A percentile compares a stretch with the other conserved stretches of the same genome.
These are phyloP conservation scores for Abrus precatorius DNA, from an alignment of 306 rosid species.

Conservation along the genomic window DNA sequence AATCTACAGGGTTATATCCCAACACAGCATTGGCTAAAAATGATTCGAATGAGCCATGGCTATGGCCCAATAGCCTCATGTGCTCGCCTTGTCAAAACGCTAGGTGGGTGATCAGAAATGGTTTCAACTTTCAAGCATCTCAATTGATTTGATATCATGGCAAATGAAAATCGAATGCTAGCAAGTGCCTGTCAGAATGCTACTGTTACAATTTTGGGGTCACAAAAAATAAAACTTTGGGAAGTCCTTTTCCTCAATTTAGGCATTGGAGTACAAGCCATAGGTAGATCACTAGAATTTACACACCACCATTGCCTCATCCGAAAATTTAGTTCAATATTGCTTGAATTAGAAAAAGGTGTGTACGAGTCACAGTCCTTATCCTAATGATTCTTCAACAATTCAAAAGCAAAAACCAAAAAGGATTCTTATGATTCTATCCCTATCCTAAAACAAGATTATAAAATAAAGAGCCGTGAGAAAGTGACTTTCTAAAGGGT, in stretches of 20 bases:
- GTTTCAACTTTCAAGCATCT: conserved; percentile 30
- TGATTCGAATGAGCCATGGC: neutral
- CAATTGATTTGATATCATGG: conserved; percentile 29
- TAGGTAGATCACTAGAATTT: neutral
- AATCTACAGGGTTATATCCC: neutral
- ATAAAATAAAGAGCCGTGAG: conserved; percentile 14
- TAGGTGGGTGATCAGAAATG: conserved; percentile 23
- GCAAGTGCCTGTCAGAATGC: neutral
- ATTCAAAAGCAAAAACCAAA: conserved; percentile 26
- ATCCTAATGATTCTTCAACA: conserved; percentile 29
- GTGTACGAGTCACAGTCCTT: conserved; percentile 5
- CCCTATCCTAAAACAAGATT: conserved; percentile 21
- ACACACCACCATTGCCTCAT: neutral
- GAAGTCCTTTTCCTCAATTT: too few relatives aligned
- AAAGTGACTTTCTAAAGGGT: conserved; percentile 25
- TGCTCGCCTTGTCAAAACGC: neutral
- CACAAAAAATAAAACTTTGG: neutral
- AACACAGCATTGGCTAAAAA: neutral
- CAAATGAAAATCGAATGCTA: neutral
- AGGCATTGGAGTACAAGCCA: too few relatives aligned
- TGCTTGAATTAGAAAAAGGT: conserved; percentile 31
- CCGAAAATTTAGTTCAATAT: conserved; percentile 18
- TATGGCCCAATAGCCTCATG: conserved; percentile 5
- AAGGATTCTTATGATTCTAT: conserved; percentile 1
- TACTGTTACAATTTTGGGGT: conserved; percentile 16